These are phyloP conservation scores for Diospyros lotus DNA, from an alignment of 148 eudicot species.

Conservation along the genomic window DNA sequence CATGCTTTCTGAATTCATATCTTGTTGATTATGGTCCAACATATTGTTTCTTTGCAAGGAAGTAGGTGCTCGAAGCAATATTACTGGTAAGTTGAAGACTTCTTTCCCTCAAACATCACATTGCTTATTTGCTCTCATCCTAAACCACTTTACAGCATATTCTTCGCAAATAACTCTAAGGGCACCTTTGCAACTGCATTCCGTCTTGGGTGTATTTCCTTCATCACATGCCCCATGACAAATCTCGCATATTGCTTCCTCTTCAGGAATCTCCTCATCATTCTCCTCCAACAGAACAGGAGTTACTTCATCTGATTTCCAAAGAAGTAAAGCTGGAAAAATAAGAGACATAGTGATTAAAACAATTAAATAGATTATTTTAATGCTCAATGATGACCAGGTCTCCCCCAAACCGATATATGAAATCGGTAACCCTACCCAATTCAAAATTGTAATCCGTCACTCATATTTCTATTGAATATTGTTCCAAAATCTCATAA, in stretches of 20 bases:
- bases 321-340: neutral
- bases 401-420: no score
- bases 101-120: slow-evolving; percentile 89
- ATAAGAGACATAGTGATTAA: neutral
- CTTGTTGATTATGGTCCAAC: slow-evolving; percentile 30
- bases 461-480: no score
- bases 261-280: slow-evolving; percentile 89
- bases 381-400: no score
- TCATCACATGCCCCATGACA: slow-evolving; percentile 81
- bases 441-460: no score
- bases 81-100: slow-evolving; percentile 83
- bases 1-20: slow-evolving; percentile 31
- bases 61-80: slow-evolving; percentile 64
- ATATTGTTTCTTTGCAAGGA: slow-evolving; percentile 32
- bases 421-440: no score
- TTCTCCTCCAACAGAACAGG: slow-evolving; percentile 42
- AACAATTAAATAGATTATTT: no score
- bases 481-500: no score
- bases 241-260: slow-evolving; percentile 89
- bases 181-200: slow-evolving; percentile 95
- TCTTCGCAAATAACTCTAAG: slow-evolving; percentile 78
- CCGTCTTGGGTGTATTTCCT: slow-evolving; percentile 86
- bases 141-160: slow-evolving; percentile 88
- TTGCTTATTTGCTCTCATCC: slow-evolving; percentile 55
- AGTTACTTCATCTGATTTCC: slow-evolving; percentile 40